Base-by-base conservation (phyloP, 1,284 basidiomycete species). In the Cryptococcus sp. region DNA sequence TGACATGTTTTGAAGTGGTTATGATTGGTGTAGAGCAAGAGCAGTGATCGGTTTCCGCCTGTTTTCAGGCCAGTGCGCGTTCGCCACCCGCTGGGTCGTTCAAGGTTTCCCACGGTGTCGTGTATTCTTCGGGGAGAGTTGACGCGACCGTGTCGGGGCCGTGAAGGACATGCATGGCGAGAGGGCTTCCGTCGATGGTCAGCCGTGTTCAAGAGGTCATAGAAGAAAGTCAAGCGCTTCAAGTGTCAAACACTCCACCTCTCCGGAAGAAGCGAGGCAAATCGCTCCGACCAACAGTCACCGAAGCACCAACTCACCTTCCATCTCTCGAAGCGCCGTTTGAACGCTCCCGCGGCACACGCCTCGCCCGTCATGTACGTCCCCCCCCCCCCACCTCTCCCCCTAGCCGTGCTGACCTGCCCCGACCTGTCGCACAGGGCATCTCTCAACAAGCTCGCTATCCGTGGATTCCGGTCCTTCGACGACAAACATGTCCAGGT, bases 401-500 rank as follows among this genome's bases (percentile, higher is more conserved):
- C 9, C 28, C 28, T 33, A 9, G n/a, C n/a, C n/a, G n/a, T n/a
- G n/a, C n/a, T 9, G 28, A 33, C 28, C 28, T 4, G 9, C 28
- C 28, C 45, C 3, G 9, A 21, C 24, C 37, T 5, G n/a, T 4
- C 18, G 33, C 9, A 12, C 64, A 94, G 92, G 91, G 87, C 91
- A 21, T 83, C 83, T 55, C 81, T 94, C 50, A 87, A 92, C 82
- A 93, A 92, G 77, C 85, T 94, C 43, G 91, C 90, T 43, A 93
- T 92, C 55, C 86, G 90, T 16, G 78, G 79, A 23, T 79, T 80
- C 57, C 73, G 80, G 15, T 91, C 90, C 0, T 95, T 95, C 70
- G 91, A 94, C 80, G 91, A 97, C 82, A 96, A 97, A 70, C 85
- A 88, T 65, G 85, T 96, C 60, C 84, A 92, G 13, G 86, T 98